Evolutionary conservation across 805 yeast species (phyloP).

Genomic region (Cyberlindnera petersonii): DNA sequence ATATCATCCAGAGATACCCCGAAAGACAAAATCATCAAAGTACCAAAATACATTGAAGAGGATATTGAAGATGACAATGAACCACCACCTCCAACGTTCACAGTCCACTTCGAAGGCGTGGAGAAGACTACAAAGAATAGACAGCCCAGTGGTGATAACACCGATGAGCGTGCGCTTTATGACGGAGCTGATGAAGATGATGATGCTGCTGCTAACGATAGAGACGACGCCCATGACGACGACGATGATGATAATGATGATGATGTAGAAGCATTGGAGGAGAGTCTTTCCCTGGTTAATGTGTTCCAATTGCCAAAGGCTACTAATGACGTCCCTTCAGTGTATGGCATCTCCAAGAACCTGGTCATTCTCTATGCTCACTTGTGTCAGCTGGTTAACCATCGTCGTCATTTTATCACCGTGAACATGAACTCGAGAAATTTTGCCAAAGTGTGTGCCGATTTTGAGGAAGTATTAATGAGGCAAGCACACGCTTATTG

Average conservation of each 20-base stretch:
- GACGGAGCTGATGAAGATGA: conserved; percentile 1
- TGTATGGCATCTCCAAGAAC: conserved; percentile 19
- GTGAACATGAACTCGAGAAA: conserved; percentile 39
- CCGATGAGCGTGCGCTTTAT: neutral
- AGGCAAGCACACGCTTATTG: conserved; percentile 19
- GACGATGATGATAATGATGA: conserved; percentile 4
- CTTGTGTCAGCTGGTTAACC: conserved; percentile 41
- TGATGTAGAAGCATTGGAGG: conserved; percentile 4
- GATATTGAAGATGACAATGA: conserved; percentile 18
- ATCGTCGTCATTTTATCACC: conserved; percentile 37
- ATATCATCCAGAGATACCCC: conserved; percentile 23
- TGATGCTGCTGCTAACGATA: neutral
- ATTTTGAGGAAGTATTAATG: conserved; percentile 38
- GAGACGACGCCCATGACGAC: neutral
- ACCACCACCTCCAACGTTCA: conserved; percentile 25
- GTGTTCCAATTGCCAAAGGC: conserved; percentile 5
- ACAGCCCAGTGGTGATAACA: too few relatives aligned
- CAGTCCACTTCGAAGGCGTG: conserved; percentile 18
- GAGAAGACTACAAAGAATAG: conserved; percentile 3
- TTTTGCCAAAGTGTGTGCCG: conserved; percentile 45
- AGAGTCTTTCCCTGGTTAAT: conserved; percentile 6
- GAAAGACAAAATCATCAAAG: conserved; percentile 22
- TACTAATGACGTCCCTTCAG: conserved; percentile 5
- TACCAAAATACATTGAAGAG: conserved; percentile 21
- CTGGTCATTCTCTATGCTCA: conserved; percentile 36